Evolutionary conservation across 495 filamentous ascomycete genomes (phyloP), one percentile per base, ranked within the genome.

Genomic region (Podospora tetraspora): DNA sequence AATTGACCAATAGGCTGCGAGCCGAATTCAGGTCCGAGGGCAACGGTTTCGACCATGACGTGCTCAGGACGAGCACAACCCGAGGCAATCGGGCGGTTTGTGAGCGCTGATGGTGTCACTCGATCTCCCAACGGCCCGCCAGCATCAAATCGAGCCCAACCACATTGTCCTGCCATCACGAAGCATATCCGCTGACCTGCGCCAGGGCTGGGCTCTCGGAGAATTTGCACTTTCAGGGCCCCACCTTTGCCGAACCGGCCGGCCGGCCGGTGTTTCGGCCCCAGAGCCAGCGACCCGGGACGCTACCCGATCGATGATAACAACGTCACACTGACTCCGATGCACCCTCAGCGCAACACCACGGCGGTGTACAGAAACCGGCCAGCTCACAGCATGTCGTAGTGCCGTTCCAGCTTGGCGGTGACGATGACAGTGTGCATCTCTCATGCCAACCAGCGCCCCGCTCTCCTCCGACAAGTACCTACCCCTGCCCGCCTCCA

Each of bases 161-260:
- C 16, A 0, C 43, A 9, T n/a, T n/a, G 19, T n/a, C 43, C 19
- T n/a, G 8, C 43, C 43, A n/a, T 52, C 43, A 7, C 7, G 43
- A 19, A n/a, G 6, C 43, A 52, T 52, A 16, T 52, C 43, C 43
- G 19, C 3, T 52, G 16, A 8, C 7, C 19, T 52, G 19, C 37
- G 37, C 43, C 27, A 27, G 27, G 27, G 27, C 27, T 27, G 27
- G 25, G 27, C 43, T 52, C 43, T 52, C 43, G 43, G 43, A n/a
- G 43, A 52, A n/a, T 52, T 52, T 52, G 16, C 61, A 32, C 60
- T 19, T 62, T 62, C 21, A 24, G 63, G n/a, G 24, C 43, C 32
- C 63, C 63, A 65, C 63, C 19, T 70, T 68, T 68, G 37, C 72
- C 67, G 70, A 56, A 29, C 68, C 19, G 61, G 67, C 70, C 68